Conservation (phyloP, 2,329 filamentous ascomycete genomes). For the Hypocreales sp. region DNA sequence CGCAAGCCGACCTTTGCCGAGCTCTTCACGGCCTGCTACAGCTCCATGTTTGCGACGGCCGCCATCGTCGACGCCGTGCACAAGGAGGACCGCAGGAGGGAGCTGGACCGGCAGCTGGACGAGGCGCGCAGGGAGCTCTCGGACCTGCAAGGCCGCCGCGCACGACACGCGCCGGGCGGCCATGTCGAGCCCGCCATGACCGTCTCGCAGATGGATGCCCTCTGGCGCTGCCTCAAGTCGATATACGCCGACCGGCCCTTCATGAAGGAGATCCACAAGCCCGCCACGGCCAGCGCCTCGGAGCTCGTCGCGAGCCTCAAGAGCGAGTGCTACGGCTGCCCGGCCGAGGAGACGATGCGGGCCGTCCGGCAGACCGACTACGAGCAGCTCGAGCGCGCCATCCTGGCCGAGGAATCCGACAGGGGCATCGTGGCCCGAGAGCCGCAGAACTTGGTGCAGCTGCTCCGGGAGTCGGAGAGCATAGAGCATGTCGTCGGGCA, state of each 20-base stretch:
- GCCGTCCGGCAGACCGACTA: conserved; percentile 11
- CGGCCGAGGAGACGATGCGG: conserved; percentile 8
- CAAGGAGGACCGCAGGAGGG: conserved; percentile 40
- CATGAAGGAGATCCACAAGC: conserved; percentile 19
- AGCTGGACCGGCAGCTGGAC: conserved; percentile 47
- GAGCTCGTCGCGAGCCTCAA: conserved; percentile 12
- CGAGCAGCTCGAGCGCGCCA: conserved; percentile 13
- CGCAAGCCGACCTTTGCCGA: conserved; percentile 34
- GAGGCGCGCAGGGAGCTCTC: conserved; percentile 33
- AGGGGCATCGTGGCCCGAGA: conserved; percentile 6
- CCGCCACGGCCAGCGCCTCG: conserved; percentile 11
- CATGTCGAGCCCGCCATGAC: conserved; percentile 6
- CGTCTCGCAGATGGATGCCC: conserved; percentile 13
- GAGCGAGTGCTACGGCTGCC: conserved; percentile 13
- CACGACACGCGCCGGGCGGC: no score
- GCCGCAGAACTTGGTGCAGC: conserved; percentile 10
- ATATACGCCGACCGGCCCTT: conserved; percentile 16
- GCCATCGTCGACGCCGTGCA: conserved; percentile 43
- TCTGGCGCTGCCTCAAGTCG: conserved; percentile 16
- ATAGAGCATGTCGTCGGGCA: conserved; percentile 13
- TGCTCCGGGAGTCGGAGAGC: conserved; percentile 11
- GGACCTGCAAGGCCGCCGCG: conserved; percentile 16
- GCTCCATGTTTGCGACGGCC: conserved; percentile 49
- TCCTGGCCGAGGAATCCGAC: conserved; percentile 13
- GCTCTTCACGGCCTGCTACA: conserved; percentile 51